These are phyloP conservation scores for Yamadazyma nakazawae DNA, from an alignment of 805 yeast species.

Conservation along the genomic window DNA sequence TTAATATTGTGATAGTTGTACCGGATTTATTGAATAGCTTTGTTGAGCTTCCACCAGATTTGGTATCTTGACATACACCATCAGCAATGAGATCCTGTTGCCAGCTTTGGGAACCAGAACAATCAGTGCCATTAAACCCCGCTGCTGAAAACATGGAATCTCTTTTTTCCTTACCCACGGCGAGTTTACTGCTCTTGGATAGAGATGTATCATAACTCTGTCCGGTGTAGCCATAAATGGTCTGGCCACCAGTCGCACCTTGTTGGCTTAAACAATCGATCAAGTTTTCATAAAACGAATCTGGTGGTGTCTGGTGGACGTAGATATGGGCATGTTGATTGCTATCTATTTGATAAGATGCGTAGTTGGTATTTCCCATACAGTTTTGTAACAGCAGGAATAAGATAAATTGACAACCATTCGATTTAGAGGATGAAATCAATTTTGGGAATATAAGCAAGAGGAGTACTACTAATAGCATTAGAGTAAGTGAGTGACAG, in stretches of 20 bases:
- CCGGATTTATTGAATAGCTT: conserved; percentile 1
- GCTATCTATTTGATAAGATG: neutral
- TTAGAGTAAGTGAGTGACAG: neutral
- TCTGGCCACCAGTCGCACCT: neutral
- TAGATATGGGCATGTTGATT: conserved; percentile 1
- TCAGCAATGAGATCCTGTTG: neutral
- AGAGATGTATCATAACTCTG: neutral
- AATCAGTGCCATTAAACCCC: neutral
- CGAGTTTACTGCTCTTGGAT: neutral
- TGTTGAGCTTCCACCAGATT: neutral
- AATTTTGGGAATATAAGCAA: neutral
- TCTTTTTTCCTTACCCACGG: neutral
- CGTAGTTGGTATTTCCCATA: neutral
- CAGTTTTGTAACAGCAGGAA: neutral
- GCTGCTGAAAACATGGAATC: conserved; percentile 2
- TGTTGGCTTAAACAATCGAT: neutral
- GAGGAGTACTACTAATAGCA: neutral
- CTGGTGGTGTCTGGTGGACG: neutral
- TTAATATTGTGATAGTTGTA: neutral
- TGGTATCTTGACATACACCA: neutral
- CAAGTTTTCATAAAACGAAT: neutral
- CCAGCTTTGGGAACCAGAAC: neutral
- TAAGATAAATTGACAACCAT: neutral
- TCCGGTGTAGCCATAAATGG: neutral
- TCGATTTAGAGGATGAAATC: neutral